Evolutionary conservation across 352 stramenopile species (phyloP), one percentile per base, ranked within the genome.

Genomic region (Phytophthora pistaciae): DNA sequence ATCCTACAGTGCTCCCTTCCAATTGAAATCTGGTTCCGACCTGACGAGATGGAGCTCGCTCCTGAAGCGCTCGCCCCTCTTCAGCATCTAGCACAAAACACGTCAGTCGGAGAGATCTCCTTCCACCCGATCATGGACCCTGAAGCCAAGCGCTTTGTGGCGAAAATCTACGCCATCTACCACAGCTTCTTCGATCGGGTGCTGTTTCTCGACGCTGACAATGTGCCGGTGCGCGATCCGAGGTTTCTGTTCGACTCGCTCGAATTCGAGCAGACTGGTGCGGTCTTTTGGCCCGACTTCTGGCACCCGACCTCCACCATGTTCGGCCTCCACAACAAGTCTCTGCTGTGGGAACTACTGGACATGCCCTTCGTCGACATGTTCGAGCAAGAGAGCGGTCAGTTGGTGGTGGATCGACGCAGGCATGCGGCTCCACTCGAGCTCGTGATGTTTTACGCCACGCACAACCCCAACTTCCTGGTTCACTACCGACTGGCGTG

Each of bases 351-450:
- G 83, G 75, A 87, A 52, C 65, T 88, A 10, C 66, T 91, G 2
- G 77, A 73, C 25, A 56, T 85, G 54, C 63, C 68, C 0, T 85
- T 82, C 33, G 77, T 88, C 13, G 72, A 86, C 63, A 91, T 90
- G 83, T 90, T 90, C 56, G 83, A 91, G 61, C 83, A 91, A 64
- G 83, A 91, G 54, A 89, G 80, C 29, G 83, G 83, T 13, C 83
- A 91, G 52, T 40, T 91, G 20, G 42, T 90, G 23, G 66, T 91
- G 18, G 70, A 89, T 63, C 72, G 75, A 25, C 55, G 56, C 52
- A 80, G 68, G 31, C 73, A 78, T 29, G 42, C 60, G 0, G 64
- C 56, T 13, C 70, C 82, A 16, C 64, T 88, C 9, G 31, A 74
- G 13, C 62, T 79, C 6, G 65, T 86, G 5, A 42, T 74, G 60